These are phyloP conservation scores for Chenopodium quinoa DNA, from an alignment of 148 eudicot species.

Conservation along the genomic window DNA sequence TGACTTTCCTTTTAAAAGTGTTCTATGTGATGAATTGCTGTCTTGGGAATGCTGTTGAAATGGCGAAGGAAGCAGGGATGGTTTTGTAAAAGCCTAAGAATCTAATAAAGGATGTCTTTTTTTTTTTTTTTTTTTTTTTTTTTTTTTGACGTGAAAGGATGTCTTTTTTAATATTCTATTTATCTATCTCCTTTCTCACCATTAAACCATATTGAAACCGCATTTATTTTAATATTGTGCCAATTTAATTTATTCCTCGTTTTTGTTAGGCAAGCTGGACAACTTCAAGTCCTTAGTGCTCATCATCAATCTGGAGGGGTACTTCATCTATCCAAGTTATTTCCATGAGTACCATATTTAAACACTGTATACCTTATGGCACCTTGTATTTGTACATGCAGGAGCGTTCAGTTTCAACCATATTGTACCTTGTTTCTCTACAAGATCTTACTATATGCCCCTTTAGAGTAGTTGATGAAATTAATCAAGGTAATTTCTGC, in stretches of 20 bases:
- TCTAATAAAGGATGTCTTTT: background rate
- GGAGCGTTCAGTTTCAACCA: conserved; percentile 99
- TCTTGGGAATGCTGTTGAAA: background rate
- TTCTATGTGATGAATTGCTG: background rate
- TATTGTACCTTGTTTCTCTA: conserved; percentile 91
- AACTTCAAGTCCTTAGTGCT: conserved; percentile 95
- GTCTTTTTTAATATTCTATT: background rate
- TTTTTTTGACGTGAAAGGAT: background rate
- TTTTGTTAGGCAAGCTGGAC: conserved; percentile 80
- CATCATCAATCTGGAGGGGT: conserved; percentile 99
- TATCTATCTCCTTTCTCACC: background rate
- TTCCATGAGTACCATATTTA: conserved; percentile 15
- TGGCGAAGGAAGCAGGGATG: background rate
- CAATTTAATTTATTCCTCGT: conserved; percentile 21
- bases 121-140: background rate
- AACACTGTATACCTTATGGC: conserved; percentile 21
- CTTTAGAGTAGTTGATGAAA: conserved; percentile 98
- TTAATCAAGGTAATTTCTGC: conserved; percentile 73
- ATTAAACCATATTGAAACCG: background rate
- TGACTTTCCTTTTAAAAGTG: background rate
- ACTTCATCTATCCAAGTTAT: conserved; percentile 20
- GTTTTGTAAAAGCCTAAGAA: background rate
- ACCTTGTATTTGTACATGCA: conserved; percentile 27
- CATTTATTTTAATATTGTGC: background rate
- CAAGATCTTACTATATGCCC: conserved; percentile 99